Conservation (phyloP, 1,139 yeast genomes). For the Hyphopichia buzzinii region DNA sequence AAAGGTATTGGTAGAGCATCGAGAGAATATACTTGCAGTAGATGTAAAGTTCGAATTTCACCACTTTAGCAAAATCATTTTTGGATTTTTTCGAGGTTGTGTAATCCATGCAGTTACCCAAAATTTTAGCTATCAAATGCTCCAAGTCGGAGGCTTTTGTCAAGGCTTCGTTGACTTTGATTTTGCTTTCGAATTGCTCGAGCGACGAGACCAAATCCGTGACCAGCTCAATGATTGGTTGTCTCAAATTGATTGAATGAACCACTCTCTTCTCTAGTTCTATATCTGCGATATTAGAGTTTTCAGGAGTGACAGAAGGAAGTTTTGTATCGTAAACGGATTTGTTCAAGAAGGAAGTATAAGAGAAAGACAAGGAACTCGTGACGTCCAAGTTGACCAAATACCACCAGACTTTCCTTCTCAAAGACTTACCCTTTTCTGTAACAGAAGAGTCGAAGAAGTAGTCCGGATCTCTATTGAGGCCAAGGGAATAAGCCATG, state of each 20-base stretch:
- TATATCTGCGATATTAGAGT: slow-evolving; percentile 16
- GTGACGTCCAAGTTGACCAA: slow-evolving; percentile 19
- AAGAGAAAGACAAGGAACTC: slow-evolving; percentile 10
- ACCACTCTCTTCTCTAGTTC: slow-evolving; percentile 20
- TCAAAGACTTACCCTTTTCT: slow-evolving; percentile 31
- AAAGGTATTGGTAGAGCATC: slow-evolving; percentile 22
- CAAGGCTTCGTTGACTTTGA: slow-evolving; percentile 8
- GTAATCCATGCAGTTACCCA: slow-evolving; percentile 6
- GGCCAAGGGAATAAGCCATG: slow-evolving; percentile 49
- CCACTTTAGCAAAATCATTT: slow-evolving; percentile 5
- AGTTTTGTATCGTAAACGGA: slow-evolving; percentile 21
- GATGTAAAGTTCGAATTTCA: slow-evolving; percentile 9
- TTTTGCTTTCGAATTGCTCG: slow-evolving; percentile 10
- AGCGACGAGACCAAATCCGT: slow-evolving; percentile 7
- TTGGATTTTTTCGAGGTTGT: slow-evolving; percentile 5
- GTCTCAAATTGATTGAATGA: slow-evolving; percentile 11
- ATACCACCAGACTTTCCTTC: slow-evolving; percentile 47
- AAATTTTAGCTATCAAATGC: slow-evolving; percentile 4
- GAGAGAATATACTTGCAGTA: slow-evolving; percentile 16
- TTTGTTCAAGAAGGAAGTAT: slow-evolving; percentile 11
- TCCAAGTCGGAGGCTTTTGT: slow-evolving; percentile 10
- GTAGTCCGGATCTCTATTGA: slow-evolving; percentile 50
- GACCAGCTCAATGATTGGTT: slow-evolving; percentile 5
- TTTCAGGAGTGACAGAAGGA: slow-evolving; percentile 17
- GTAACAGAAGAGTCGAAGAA: slow-evolving; percentile 24